Evolutionary conservation across 768 basidiomycete genomes (phyloP).

Genomic region (Boletus insuetus): DNA sequence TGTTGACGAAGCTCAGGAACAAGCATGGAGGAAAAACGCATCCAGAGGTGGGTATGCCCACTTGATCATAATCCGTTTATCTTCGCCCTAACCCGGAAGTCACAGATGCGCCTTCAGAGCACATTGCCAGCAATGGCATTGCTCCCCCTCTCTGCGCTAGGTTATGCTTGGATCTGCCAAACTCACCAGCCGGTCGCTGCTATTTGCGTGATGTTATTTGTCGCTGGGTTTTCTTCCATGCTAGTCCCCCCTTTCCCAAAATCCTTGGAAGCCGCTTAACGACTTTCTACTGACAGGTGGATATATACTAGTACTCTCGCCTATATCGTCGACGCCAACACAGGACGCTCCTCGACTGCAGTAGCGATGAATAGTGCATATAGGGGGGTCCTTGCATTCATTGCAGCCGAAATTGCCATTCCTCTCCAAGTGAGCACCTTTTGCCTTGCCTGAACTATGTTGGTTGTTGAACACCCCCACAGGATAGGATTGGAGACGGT

Average conservation of each 20-base stretch:
- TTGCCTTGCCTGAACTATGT: background rate
- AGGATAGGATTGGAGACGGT: slow-evolving; percentile 29
- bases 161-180: slow-evolving; percentile 75
- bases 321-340: slow-evolving; percentile 85
- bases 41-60: slow-evolving; percentile 56
- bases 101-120: slow-evolving; percentile 69
- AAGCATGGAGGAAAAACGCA: slow-evolving; percentile 43
- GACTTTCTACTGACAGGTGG: slow-evolving; percentile 32
- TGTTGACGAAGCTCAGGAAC: slow-evolving; percentile 39
- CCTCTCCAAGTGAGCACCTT: slow-evolving; percentile 51
- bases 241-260: background rate
- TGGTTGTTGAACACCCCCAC: background rate
- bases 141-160: slow-evolving; percentile 57
- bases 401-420: slow-evolving; percentile 73
- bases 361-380: slow-evolving; percentile 75
- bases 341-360: slow-evolving; percentile 75
- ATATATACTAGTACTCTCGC: slow-evolving; percentile 71
- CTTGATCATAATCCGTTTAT: background rate
- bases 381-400: slow-evolving; percentile 65
- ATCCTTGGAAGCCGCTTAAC: background rate
- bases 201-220: slow-evolving; percentile 70
- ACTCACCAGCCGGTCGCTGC: slow-evolving; percentile 62
- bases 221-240: slow-evolving; percentile 62
- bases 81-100: background rate
- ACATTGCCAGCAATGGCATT: slow-evolving; percentile 51